Conservation (phyloP, 768 basidiomycete species). For the Tulasnella sp. region DNA sequence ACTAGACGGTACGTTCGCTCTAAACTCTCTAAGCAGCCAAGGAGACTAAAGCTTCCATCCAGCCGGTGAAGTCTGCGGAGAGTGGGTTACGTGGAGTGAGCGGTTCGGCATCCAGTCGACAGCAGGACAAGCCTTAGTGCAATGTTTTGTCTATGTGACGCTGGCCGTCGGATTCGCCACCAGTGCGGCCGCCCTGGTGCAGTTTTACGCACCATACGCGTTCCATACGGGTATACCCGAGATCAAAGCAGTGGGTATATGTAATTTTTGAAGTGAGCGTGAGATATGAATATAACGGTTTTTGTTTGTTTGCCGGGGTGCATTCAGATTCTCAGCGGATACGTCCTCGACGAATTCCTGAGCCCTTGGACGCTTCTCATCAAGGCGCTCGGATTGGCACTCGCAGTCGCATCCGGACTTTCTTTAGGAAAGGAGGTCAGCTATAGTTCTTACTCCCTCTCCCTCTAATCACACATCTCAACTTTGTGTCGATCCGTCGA, state of each 20-base stretch:
- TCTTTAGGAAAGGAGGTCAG: conserved; percentile 75
- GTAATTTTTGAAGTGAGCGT: neutral
- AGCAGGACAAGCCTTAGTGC: conserved; percentile 50
- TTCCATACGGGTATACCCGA: conserved; percentile 78
- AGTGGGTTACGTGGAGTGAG: conserved; percentile 62
- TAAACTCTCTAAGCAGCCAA: conserved; percentile 5
- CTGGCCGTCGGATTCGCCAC: conserved; percentile 59
- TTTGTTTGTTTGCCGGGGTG: neutral
- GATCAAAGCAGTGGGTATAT: conserved; percentile 54
- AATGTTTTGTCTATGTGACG: conserved; percentile 52
- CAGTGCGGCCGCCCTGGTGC: conserved; percentile 52
- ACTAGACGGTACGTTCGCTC: conserved; percentile 34
- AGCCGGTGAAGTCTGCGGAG: conserved; percentile 58
- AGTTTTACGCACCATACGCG: conserved; percentile 60
- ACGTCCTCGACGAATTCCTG: conserved; percentile 80
- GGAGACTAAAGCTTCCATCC: neutral
- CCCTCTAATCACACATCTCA: neutral
- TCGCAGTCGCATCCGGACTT: conserved; percentile 76
- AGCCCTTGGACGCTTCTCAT: conserved; percentile 77
- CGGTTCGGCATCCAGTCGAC: conserved; percentile 44
- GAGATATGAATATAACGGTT: too few species aligned
- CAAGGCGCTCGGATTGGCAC: conserved; percentile 71
- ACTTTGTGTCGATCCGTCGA: neutral
- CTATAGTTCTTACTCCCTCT: conserved; percentile 18
- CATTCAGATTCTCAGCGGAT: conserved; percentile 63